These are phyloP conservation scores for Ramularia collo-cygni DNA, from an alignment of 2,329 filamentous ascomycete species.

Conservation along the genomic window DNA sequence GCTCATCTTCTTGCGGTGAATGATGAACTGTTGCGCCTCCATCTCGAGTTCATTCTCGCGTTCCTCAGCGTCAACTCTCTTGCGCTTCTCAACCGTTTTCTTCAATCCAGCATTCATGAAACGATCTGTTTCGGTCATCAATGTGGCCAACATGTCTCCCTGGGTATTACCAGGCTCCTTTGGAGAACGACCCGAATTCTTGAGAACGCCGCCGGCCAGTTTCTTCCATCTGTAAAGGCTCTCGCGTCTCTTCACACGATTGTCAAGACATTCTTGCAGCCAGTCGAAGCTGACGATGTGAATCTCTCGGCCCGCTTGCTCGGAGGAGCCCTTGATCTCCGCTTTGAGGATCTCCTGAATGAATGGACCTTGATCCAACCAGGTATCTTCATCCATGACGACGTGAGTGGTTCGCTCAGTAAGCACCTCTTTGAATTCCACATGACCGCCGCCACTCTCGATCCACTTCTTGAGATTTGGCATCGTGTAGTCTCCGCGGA, in stretches of 20 bases:
- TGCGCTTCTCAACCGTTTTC: too few species aligned
- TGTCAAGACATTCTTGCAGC: conserved; percentile 44
- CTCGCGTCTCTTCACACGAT: conserved; percentile 27
- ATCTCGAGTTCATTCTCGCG: conserved; percentile 21
- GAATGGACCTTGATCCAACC: conserved; percentile 24
- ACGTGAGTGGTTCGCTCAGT: conserved; percentile 61
- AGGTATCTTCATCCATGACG: conserved; percentile 58
- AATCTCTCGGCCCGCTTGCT: conserved; percentile 11
- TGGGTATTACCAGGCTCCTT: conserved; percentile 13
- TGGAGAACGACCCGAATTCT: too few species aligned
- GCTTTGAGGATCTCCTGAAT: conserved; percentile 9
- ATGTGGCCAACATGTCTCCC: conserved; percentile 25
- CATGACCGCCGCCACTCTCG: conserved; percentile 53
- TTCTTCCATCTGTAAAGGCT: conserved; percentile 31
- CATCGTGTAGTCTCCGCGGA: conserved; percentile 14
- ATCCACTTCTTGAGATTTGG: conserved; percentile 56
- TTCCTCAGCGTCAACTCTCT: conserved; percentile 19
- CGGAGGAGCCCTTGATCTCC: conserved; percentile 1
- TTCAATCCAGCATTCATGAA: too few species aligned
- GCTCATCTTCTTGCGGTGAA: conserved; percentile 10
- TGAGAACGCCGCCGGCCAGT: too few species aligned
- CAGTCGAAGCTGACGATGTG: conserved; percentile 39
- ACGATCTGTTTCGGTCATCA: conserved; percentile 32
- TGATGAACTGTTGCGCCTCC: conserved; percentile 11
- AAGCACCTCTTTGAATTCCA: conserved; percentile 48